These are phyloP conservation scores for Umbilicus rupestris DNA, from an alignment of 164 flowering plant genomes.

Conservation along the genomic window DNA sequence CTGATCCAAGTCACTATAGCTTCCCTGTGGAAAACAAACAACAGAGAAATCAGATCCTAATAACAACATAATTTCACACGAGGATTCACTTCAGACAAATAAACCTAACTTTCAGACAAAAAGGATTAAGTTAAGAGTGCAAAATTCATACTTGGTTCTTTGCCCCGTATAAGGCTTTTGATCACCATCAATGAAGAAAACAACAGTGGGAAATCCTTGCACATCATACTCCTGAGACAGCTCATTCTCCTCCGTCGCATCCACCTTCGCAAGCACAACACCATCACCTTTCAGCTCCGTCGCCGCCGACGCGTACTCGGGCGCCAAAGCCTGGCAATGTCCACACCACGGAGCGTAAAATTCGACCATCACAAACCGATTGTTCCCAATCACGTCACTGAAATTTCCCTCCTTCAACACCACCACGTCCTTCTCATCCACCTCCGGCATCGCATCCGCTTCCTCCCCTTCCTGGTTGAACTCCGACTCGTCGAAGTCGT, in stretches of 20 bases:
- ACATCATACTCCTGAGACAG: constrained; percentile 70
- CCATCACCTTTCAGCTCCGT: constrained; percentile 65
- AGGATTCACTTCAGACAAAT: neutral
- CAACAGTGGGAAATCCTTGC: constrained; percentile 78
- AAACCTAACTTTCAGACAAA: neutral
- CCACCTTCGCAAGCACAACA: constrained; percentile 75
- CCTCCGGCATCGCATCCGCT: constrained; percentile 22
- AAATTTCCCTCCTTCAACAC: constrained; percentile 68
- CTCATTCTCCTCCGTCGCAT: constrained; percentile 72
- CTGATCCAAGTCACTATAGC: constrained; percentile 85
- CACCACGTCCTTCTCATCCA: constrained; percentile 87
- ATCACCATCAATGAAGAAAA: constrained; percentile 74
- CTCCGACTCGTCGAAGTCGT: constrained; percentile 29
- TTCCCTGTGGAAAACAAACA: constrained; percentile 35
- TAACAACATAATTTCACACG: neutral
- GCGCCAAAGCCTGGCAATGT: constrained; percentile 77
- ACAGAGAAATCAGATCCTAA: neutral
- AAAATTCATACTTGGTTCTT: constrained; percentile 42
- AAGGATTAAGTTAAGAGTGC: neutral
- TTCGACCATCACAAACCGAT: constrained; percentile 75
- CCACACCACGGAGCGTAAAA: constrained; percentile 99
- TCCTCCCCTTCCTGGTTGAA: constrained; percentile 9
- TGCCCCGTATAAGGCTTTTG: constrained; percentile 62
- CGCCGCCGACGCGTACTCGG: constrained; percentile 90
- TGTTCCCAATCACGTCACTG: constrained; percentile 45